Base-by-base conservation (phyloP, 2,329 filamentous ascomycete genomes). In the Sarocladium brachiariae region DNA sequence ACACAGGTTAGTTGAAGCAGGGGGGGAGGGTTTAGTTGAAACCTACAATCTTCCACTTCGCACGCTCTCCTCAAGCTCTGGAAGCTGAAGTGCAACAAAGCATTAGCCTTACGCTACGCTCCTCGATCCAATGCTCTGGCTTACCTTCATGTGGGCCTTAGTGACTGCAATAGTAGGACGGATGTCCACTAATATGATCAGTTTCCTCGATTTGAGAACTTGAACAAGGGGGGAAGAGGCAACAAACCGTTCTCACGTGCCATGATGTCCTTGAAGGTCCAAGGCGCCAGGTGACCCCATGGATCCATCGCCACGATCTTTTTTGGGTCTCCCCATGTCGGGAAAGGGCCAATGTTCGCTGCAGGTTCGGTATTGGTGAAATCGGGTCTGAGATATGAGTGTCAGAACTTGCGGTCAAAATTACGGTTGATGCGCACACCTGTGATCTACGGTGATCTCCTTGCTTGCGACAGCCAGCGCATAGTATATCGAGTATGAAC, bases 291-390 rank as follows among this genome's bases (percentile, higher is more conserved):
- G 70, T 97, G 93, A 6, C 93, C 92, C 66, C 86, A 88, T 0
- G 92, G 92, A 64, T 97, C 93, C 89, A 99, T 96, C 16, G 92
- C 89, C 13, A 97, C 92, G 55, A 99, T 97, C 74, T 96, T 97
- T 68, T 89, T 89, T 61, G 80, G 81, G 63, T 95, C 88, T 23
- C 79, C 80, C 92, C 92, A 99, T 69, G 93, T 83, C 7, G 88
- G 84, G 60, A 95, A 95, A 7, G 89, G 90, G 0, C 90, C 90
- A 63, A 97, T 89, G 50, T 85, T 81, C 19, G 83, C 88, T n/a
- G 91, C 90, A 11, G 93, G 93, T 66, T 97, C 88, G 9, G 90
- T 96, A 67, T 97, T 73, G 55, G 74, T 81, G 58, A 78, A 82
- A 57, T 81, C 77, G n/a, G 78, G 79, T 45, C 76, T 48, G 34